Conservation (phyloP, 108 stramenopile genomes). For the Pseudonitzschia delicatissima region DNA sequence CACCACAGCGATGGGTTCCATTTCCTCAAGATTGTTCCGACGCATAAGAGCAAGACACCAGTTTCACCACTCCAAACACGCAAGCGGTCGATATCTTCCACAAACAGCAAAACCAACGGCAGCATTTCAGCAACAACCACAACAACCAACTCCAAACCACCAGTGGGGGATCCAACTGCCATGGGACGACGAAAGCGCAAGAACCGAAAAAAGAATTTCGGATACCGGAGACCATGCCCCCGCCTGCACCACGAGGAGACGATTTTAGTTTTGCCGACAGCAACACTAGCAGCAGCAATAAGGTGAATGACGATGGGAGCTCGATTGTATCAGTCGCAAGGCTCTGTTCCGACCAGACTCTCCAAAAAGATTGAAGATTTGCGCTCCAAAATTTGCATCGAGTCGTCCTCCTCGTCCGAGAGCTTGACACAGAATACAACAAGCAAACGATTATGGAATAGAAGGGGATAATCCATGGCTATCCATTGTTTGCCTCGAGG, state of each 20-base stretch:
- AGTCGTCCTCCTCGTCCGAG: background rate
- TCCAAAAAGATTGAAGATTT: background rate
- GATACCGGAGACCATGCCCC: constrained; percentile 7
- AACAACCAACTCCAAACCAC: too few species aligned
- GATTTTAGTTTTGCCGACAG: constrained; percentile 2
- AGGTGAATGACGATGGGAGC: background rate
- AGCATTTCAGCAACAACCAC: too few species aligned
- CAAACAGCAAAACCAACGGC: background rate
- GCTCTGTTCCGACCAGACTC: background rate
- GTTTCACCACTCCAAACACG: background rate
- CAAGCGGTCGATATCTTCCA: background rate
- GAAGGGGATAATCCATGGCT: constrained; percentile 15
- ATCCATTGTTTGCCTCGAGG: constrained; percentile 39
- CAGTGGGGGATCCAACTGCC: constrained; percentile 36
- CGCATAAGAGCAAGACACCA: background rate
- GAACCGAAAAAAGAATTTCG: constrained; percentile 17
- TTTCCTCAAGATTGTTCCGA: too few species aligned
- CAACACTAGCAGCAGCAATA: background rate
- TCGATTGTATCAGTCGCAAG: constrained; percentile 1
- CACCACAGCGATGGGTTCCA: background rate
- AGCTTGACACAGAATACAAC: too few species aligned
- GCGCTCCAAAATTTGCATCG: background rate
- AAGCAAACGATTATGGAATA: too few species aligned
- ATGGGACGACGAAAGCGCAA: constrained; percentile 31
- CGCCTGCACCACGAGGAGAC: constrained; percentile 7